These are phyloP conservation scores for Pseudocohnilembus persalinus DNA, from an alignment of 169 alveolate genomes.

Conservation along the genomic window DNA sequence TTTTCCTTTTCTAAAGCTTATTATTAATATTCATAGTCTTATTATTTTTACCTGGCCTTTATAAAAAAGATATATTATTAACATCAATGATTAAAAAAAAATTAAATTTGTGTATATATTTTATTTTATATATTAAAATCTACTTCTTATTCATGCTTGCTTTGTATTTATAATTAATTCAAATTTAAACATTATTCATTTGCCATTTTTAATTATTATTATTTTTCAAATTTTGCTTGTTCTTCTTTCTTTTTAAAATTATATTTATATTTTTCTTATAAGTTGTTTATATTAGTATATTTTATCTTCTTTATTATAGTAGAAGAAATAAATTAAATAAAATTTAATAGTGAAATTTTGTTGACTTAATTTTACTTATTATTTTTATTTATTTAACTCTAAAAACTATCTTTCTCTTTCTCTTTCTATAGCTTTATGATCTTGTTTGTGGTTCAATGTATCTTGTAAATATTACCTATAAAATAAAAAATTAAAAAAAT, in stretches of 20 bases:
- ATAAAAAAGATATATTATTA: too few relatives aligned
- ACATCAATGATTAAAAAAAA: not conserved
- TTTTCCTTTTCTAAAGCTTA: not conserved
- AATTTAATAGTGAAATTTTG: too few relatives aligned
- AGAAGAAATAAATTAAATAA: too few relatives aligned
- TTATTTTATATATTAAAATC: not conserved
- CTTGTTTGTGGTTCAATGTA: not conserved
- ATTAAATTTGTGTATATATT: not conserved
- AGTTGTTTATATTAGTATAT: not conserved
- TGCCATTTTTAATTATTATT: too few relatives aligned
- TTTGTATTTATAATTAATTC: too few relatives aligned
- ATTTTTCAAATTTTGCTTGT: too few relatives aligned
- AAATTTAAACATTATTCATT: not conserved
- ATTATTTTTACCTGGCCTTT: not conserved
- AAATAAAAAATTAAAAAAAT: too few relatives aligned
- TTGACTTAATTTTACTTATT: too few relatives aligned
- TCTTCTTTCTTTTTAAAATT: not conserved
- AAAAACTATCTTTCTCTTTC: not conserved
- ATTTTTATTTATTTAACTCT: not conserved
- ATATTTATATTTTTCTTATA: too few relatives aligned
- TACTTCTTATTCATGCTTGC: not conserved
- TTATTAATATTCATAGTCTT: not conserved
- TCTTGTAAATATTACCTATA: not conserved
- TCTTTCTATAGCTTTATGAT: not conserved
- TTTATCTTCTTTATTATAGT: not conserved